These are phyloP conservation scores for Malus orientalis DNA, from an alignment of 306 rosid species.

Conservation along the genomic window DNA sequence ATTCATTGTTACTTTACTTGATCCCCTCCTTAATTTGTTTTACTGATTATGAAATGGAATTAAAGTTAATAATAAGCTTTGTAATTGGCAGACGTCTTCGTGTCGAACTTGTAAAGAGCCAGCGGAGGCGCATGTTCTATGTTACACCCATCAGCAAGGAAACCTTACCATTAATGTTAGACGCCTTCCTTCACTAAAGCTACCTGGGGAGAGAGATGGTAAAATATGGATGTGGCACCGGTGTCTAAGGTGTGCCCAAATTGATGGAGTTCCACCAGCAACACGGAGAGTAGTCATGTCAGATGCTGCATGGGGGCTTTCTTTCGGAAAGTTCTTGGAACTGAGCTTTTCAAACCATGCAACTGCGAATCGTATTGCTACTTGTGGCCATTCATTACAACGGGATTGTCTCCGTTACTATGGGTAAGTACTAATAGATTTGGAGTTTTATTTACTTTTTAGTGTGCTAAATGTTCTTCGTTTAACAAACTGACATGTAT, in stretches of 20 bases:
- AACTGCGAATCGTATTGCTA: slow-evolving; percentile 94
- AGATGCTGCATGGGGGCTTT: slow-evolving; percentile 99
- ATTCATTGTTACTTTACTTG: background rate
- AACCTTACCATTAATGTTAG: slow-evolving; percentile 87
- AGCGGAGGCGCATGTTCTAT: slow-evolving; percentile 64
- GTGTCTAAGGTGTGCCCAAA: slow-evolving; percentile 70
- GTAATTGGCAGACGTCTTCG: slow-evolving; percentile 41
- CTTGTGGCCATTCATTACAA: slow-evolving; percentile 97
- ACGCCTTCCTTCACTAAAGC: slow-evolving; percentile 67
- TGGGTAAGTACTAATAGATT: slow-evolving; percentile 50
- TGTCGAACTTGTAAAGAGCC: slow-evolving; percentile 83
- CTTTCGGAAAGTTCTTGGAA: slow-evolving; percentile 98
- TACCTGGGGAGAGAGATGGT: slow-evolving; percentile 87
- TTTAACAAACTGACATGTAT: slow-evolving; percentile 14
- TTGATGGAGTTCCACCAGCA: slow-evolving; percentile 95
- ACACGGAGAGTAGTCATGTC: slow-evolving; percentile 94
- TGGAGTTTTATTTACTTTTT: slow-evolving; percentile 1
- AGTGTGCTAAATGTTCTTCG: slow-evolving; percentile 3
- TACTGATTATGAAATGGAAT: slow-evolving; percentile 10
- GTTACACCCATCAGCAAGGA: slow-evolving; percentile 89
- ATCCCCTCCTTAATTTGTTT: background rate
- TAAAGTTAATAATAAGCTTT: background rate
- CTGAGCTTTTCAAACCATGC: slow-evolving; percentile 98
- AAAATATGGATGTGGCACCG: slow-evolving; percentile 99
- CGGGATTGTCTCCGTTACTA: slow-evolving; percentile 96